Evolutionary conservation across 2,329 filamentous ascomycete genomes (phyloP).

Genomic region (Thermothelomyces thermophilus): DNA sequence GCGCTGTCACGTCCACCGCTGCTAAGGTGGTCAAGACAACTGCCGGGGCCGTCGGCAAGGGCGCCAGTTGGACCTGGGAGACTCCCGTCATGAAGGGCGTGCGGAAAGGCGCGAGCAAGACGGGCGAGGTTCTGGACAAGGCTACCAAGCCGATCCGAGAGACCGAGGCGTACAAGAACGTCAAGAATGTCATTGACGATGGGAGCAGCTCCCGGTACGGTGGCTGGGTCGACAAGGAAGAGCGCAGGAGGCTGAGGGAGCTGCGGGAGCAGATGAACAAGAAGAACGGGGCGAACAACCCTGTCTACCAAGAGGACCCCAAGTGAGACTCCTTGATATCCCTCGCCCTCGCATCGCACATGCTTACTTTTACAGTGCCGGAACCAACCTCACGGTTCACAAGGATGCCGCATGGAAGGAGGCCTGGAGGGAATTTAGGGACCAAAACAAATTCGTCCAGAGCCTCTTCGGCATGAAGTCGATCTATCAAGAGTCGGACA

Average conservation of each 20-base stretch:
- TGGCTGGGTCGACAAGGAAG: slow-evolving; percentile 95
- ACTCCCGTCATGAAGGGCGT: slow-evolving; percentile 88
- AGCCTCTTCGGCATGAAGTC: slow-evolving; percentile 79
- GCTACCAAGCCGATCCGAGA: slow-evolving; percentile 90
- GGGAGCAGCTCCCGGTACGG: slow-evolving; percentile 93
- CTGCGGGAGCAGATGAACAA: slow-evolving; percentile 58
- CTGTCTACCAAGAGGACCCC: slow-evolving; percentile 74
- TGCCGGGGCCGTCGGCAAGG: slow-evolving; percentile 78
- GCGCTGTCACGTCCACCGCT: slow-evolving; percentile 72
- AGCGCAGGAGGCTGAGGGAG: slow-evolving; percentile 74
- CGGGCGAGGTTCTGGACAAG: slow-evolving; percentile 83
- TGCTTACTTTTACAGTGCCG: slow-evolving; percentile 55
- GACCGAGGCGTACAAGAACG: slow-evolving; percentile 88
- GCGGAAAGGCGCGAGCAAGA: slow-evolving; percentile 76
- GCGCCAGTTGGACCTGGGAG: slow-evolving; percentile 96
- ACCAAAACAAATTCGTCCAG: slow-evolving; percentile 82
- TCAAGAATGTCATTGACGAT: slow-evolving; percentile 95
- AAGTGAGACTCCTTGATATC: slow-evolving; percentile 53
- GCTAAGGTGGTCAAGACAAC: slow-evolving; percentile 78
- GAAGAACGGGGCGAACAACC: slow-evolving; percentile 42
- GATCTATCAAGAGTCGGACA: slow-evolving; percentile 93
- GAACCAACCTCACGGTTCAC: slow-evolving; percentile 89
- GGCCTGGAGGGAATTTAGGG: slow-evolving; percentile 93
- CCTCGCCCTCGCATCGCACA: not conserved
- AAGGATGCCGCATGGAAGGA: slow-evolving; percentile 98